Evolutionary conservation across 2,329 filamentous ascomycete species (phyloP).

Genomic region (Emmonsia crescens): DNA sequence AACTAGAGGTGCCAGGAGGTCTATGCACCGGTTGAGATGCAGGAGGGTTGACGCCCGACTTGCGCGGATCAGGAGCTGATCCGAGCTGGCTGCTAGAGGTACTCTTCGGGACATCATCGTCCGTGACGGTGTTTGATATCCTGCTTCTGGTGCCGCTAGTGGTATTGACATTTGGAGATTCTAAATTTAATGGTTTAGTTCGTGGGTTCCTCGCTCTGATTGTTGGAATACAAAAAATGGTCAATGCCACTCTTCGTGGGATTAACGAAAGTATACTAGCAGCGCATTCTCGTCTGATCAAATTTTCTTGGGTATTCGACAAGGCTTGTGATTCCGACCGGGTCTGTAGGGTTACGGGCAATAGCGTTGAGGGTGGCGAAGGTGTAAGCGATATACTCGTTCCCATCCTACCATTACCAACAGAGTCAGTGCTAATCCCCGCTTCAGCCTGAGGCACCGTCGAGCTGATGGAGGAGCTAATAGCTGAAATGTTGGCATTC

Average conservation of each 20-base stretch:
- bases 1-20: neutral
- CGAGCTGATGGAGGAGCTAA: neutral
- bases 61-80: neutral
- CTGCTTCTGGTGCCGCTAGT: neutral
- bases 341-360: slow-evolving; percentile 2
- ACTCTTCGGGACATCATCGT: neutral
- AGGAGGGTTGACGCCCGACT: neutral
- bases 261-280: slow-evolving; percentile 32
- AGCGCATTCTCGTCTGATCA: slow-evolving; percentile 37
- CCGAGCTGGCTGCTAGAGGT: neutral
- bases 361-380: slow-evolving; percentile 11
- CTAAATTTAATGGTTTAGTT: neutral
- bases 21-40: neutral
- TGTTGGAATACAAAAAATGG: slow-evolving; percentile 11
- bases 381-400: slow-evolving; percentile 1
- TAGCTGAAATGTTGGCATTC: neutral
- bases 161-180: neutral
- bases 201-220: neutral
- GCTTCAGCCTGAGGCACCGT: slow-evolving; percentile 14
- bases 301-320: slow-evolving; percentile 24
- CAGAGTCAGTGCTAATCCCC: slow-evolving; percentile 15
- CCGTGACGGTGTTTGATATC: neutral
- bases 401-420: slow-evolving; percentile 2
- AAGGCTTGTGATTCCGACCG: slow-evolving; percentile 12
- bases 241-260: slow-evolving; percentile 33